Percentiles rank a stretch among this genome's conserved stretches.
These are phyloP conservation scores for Gliomastix tumulicola DNA, from an alignment of 2,329 filamentous ascomycete species.

Conservation along the genomic window DNA sequence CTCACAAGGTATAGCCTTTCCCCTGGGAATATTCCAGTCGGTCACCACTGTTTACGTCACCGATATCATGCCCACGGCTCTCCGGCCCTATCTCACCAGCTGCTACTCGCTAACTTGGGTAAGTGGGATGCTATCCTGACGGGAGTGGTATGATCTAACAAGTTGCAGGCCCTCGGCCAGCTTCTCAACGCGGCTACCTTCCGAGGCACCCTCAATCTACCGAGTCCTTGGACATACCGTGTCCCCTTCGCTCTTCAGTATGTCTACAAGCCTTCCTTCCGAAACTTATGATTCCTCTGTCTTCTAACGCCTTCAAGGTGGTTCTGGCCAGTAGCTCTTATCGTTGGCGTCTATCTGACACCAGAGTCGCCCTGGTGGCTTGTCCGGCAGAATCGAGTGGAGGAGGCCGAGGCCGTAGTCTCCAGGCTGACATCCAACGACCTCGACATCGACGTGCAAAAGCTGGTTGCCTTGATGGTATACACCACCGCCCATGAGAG, in stretches of 20 bases:
- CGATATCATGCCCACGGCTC: constrained; percentile 7
- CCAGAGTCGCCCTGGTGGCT: constrained; percentile 38
- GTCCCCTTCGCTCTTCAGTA: constrained; percentile 28
- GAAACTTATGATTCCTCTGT: constrained; percentile 19
- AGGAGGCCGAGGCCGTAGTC: constrained; percentile 15
- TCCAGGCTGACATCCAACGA: constrained; percentile 3
- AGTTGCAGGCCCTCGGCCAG: constrained; percentile 21
- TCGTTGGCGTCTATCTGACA: constrained; percentile 25
- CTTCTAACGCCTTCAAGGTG: constrained; percentile 29
- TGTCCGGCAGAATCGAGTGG: constrained; percentile 24
- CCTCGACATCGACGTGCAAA: constrained; percentile 7
- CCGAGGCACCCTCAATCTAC: constrained; percentile 16
- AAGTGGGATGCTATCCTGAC: background rate
- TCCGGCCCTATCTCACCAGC: constrained; percentile 8
- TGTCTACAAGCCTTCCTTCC: constrained; percentile 12
- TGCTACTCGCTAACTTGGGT: constrained; percentile 6
- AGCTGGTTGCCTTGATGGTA: constrained; percentile 48
- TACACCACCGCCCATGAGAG: constrained; percentile 46
- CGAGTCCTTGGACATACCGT: constrained; percentile 22
- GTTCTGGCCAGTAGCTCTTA: constrained; percentile 30
- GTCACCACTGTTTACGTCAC: constrained; percentile 6
- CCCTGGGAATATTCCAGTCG: constrained; percentile 6
- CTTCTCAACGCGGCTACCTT: constrained; percentile 28
- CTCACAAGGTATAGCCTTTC: constrained; percentile 1
- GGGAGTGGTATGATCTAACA: background rate